Evolutionary conservation across 345 rosid genomes (phyloP).

Genomic region (Tarenaya hassleriana): DNA sequence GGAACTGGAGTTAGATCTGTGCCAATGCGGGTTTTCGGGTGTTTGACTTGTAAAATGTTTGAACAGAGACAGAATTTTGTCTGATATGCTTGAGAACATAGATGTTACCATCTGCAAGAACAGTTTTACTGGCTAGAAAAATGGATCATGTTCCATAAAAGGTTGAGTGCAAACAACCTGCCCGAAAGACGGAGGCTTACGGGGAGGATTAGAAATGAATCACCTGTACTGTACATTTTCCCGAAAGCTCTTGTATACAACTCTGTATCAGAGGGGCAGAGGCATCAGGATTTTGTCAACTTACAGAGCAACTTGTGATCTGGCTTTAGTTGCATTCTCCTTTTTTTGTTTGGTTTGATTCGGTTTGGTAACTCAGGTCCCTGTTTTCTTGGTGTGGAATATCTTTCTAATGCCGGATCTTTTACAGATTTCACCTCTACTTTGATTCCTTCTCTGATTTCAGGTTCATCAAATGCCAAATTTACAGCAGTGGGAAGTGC

Average conservation of each 20-base stretch:
- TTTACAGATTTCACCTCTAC: not conserved
- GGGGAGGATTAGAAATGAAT: too few relatives aligned
- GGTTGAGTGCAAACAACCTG: not conserved
- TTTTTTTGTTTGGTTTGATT: not conserved
- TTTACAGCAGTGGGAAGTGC: slow-evolving; percentile 47
- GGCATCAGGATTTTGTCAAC: not conserved
- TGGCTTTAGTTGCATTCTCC: slow-evolving; percentile 4
- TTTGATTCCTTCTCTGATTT: not conserved
- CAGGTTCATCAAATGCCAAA: not conserved
- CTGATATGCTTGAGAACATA: too few relatives aligned
- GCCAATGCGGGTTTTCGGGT: not conserved
- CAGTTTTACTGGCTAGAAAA: slow-evolving; percentile 14
- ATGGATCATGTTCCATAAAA: slow-evolving; percentile 5
- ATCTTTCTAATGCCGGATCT: not conserved
- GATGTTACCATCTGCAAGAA: slow-evolving; percentile 6
- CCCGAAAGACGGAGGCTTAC: too few relatives aligned
- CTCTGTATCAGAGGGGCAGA: not conserved
- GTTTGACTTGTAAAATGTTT: slow-evolving; percentile 16
- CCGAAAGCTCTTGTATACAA: too few relatives aligned
- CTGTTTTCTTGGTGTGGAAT: not conserved
- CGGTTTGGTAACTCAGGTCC: too few relatives aligned
- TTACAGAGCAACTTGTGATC: not conserved
- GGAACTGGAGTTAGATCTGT: slow-evolving; percentile 16
- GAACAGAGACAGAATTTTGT: slow-evolving; percentile 18
- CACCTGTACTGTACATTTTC: too few relatives aligned